Evolutionary conservation across 306 rosid genomes (phyloP).

Genomic region (Dicorynia guianensis): DNA sequence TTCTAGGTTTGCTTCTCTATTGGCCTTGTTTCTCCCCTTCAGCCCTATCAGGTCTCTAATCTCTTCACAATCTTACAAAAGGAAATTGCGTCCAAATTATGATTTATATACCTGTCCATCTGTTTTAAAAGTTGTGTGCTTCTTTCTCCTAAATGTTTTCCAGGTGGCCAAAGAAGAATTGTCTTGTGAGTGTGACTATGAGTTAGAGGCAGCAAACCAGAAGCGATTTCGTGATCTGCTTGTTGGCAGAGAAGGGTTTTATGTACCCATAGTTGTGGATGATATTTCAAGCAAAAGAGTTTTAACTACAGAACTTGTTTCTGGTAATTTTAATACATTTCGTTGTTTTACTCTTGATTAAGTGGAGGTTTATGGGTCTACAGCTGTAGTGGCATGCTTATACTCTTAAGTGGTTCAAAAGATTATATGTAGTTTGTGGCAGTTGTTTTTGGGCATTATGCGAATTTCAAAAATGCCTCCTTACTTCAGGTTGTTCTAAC

Average conservation of each 20-base stretch:
- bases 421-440: slow-evolving; percentile 3
- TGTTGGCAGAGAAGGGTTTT: slow-evolving; percentile 63
- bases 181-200: slow-evolving; percentile 89
- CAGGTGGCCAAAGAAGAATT: slow-evolving; percentile 97
- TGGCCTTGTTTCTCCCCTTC: no score
- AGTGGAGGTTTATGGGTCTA: slow-evolving; percentile 24
- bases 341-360: slow-evolving; percentile 32
- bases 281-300: slow-evolving; percentile 80
- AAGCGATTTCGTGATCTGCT: slow-evolving; percentile 76
- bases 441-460: slow-evolving; percentile 17
- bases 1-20: no score
- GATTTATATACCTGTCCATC: slow-evolving; percentile 20
- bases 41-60: no score
- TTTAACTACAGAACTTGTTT: slow-evolving; percentile 82
- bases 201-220: slow-evolving; percentile 86
- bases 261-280: slow-evolving; percentile 86
- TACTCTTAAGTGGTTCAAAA: slow-evolving; percentile 5
- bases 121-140: slow-evolving; percentile 38
- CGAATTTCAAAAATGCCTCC: slow-evolving; percentile 4
- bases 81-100: slow-evolving; percentile 17
- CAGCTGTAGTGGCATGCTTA: slow-evolving; percentile 1
- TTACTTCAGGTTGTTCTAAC: slow-evolving; percentile 19
- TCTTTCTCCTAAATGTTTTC: slow-evolving; percentile 31
- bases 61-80: slow-evolving; percentile 20
- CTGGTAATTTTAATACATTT: slow-evolving; percentile 54